Evolutionary conservation across 192 early-diverging fungal genomes (phyloP), one percentile per base, ranked within the genome.

Genomic region (Allomyces arbusculus): DNA sequence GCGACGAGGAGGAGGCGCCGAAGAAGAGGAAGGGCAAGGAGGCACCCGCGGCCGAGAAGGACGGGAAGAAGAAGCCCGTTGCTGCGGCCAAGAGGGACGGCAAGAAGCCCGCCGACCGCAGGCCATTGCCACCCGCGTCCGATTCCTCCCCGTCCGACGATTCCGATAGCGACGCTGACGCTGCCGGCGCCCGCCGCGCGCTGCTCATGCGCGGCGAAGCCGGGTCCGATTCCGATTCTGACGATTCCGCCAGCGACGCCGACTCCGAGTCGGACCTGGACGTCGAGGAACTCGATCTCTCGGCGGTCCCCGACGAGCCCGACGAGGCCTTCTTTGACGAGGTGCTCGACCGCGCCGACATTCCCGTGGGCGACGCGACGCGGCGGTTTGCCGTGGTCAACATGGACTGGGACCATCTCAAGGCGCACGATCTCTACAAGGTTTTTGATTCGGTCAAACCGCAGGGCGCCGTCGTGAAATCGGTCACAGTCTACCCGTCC

Each of bases 331-430:
- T 24, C 24, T 23, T 65, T 72, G 33, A 66, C 61, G 22, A 55
- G 22, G 44, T 62, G 40, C 3, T 24, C 40, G 23, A 50, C 25
- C 26, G 62, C 64, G 25, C 16, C 50, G 50, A 79, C 66, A 72
- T 85, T 40, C 75, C 77, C 23, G 63, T 71, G 68, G 83, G 80
- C 20, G 85, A 82, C 4, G 79, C 82, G 64, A 86, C 92, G 1
- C 69, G 72, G 24, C 77, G 93, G 24, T 82, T 96, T 65, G 95
- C 93, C 20, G 80, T 82, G 14, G 89, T 96, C 24, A 93, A 95
- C 69, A 72, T 98, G 82, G 93, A 98, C 72, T 96, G 95, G 95
- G 88, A 91, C 69, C 83, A 97, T 64, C 77, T 97, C 64, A 91
- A 89, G 66, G 84, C 94, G 0, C 69, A 71, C 0, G 94, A 97